phyloP scores from a whole-genome alignment of 257 asterid genomes.

The Solanum sparsipilum region DNA sequence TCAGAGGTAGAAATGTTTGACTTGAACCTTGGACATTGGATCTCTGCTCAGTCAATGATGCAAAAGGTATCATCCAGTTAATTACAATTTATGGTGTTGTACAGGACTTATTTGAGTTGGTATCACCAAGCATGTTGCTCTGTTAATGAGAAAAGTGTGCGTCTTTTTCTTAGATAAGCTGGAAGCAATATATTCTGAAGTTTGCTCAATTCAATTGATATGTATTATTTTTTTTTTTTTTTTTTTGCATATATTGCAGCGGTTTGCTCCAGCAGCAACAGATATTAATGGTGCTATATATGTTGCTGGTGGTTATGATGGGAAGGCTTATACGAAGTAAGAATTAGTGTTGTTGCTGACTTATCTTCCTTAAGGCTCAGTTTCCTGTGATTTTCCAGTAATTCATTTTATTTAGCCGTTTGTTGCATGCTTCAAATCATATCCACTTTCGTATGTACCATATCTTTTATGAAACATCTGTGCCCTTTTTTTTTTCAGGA shows the following conservation, averaged over 20 bases:
- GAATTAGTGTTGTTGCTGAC: conserved; percentile 3
- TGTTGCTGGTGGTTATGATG: conserved; percentile 64
- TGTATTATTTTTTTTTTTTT: neutral
- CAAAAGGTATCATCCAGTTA: conserved; percentile 35
- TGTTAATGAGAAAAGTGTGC: neutral
- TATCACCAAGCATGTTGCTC: neutral
- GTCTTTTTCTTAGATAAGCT: neutral
- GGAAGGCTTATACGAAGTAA: conserved; percentile 44
- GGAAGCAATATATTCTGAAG: neutral
- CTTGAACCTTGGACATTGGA: conserved; percentile 43
- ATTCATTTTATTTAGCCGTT: neutral
- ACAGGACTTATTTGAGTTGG: neutral
- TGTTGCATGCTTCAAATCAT: neutral
- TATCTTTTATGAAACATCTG: neutral
- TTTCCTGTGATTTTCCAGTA: neutral
- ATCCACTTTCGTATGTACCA: neutral
- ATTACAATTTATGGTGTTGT: neutral
- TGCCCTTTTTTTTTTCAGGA: neutral
- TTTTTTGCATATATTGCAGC: conserved; percentile 25
- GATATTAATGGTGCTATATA: conserved; percentile 44
- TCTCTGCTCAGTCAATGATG: conserved; percentile 37
- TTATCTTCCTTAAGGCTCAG: neutral
- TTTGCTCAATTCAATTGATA: neutral
- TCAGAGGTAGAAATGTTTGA: conserved; percentile 66
- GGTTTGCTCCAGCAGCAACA: conserved; percentile 44